Percentiles rank a stretch among this genome's conserved stretches.
These are phyloP conservation scores for Pythium graminicola DNA, from an alignment of 352 stramenopile genomes.

Conservation along the genomic window DNA sequence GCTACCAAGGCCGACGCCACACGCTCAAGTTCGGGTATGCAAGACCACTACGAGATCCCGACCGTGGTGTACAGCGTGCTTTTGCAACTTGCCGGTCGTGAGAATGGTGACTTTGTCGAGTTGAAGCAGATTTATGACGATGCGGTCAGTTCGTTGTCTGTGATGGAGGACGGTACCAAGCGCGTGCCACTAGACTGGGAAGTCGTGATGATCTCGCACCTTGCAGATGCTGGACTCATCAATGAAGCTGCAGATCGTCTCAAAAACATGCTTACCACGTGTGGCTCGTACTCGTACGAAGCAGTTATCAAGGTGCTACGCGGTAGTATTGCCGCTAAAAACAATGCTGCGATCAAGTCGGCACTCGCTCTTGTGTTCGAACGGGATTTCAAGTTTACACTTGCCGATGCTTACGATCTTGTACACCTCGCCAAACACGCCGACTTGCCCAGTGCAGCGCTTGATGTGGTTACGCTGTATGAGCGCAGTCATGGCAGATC, in stretches of 20 bases:
- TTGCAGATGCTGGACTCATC: constrained; percentile 28
- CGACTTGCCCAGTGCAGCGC: constrained; percentile 27
- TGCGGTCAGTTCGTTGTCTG: constrained; percentile 28
- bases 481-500: constrained; percentile 35
- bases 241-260: constrained; percentile 34
- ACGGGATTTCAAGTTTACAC: constrained; percentile 30
- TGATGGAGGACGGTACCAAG: constrained; percentile 3
- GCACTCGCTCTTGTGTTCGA: constrained; percentile 37
- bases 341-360: constrained; percentile 24
- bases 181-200: constrained; percentile 44
- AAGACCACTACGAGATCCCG: constrained; percentile 43
- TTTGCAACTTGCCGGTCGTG: constrained; percentile 31
- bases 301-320: constrained; percentile 38
- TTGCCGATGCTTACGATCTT: constrained; percentile 45
- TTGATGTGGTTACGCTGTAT: constrained; percentile 48
- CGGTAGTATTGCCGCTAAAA: constrained; percentile 22
- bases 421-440: constrained; percentile 45
- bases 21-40: not conserved
- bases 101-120: constrained; percentile 27
- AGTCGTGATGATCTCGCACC: constrained; percentile 35
- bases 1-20: constrained; percentile 14
- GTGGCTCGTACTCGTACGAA: constrained; percentile 38
- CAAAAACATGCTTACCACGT: constrained; percentile 34
- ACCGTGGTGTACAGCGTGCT: constrained; percentile 40
- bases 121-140: constrained; percentile 45